These are phyloP conservation scores for Rhodotorula sp. DNA, from an alignment of 1,284 basidiomycete genomes.

Conservation along the genomic window DNA sequence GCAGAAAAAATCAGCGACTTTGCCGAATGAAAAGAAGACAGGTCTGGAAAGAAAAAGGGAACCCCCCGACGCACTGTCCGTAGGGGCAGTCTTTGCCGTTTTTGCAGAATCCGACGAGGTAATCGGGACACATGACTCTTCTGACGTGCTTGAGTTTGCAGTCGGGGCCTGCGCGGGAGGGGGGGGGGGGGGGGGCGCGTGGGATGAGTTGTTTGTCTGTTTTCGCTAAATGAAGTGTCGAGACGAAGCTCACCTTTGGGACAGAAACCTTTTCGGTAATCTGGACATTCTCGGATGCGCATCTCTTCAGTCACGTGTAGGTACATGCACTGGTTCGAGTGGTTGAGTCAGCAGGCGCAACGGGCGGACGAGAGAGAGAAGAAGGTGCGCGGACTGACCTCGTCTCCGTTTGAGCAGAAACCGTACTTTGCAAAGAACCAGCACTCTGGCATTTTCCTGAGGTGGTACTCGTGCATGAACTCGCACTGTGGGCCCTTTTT, in stretches of 20 bases:
- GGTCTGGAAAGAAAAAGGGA: slow-evolving; percentile 5
- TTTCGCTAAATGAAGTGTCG: too few relatives aligned
- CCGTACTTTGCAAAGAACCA: slow-evolving; percentile 99
- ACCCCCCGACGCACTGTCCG: slow-evolving; percentile 72
- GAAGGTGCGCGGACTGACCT: slow-evolving; percentile 49
- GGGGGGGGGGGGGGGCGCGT: not conserved
- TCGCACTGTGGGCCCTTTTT: slow-evolving; percentile 99
- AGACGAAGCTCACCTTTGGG: slow-evolving; percentile 74
- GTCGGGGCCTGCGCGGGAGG: slow-evolving; percentile 63
- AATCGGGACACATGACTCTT: slow-evolving; percentile 83
- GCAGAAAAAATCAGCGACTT: not conserved
- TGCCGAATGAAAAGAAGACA: not conserved
- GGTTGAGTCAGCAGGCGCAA: not conserved
- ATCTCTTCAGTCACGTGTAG: slow-evolving; percentile 92
- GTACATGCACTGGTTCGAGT: slow-evolving; percentile 69
- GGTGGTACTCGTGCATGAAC: slow-evolving; percentile 98
- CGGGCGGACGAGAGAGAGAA: not conserved
- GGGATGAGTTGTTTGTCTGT: not conserved
- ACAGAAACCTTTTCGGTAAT: slow-evolving; percentile 95
- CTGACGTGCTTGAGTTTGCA: slow-evolving; percentile 93
- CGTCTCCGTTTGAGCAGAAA: slow-evolving; percentile 95
- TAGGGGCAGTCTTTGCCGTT: slow-evolving; percentile 81
- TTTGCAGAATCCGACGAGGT: slow-evolving; percentile 94
- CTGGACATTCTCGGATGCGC: slow-evolving; percentile 77
- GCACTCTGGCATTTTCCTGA: slow-evolving; percentile 98